These are phyloP conservation scores for Clitoria ternatea DNA, from an alignment of 306 rosid species.

Conservation along the genomic window DNA sequence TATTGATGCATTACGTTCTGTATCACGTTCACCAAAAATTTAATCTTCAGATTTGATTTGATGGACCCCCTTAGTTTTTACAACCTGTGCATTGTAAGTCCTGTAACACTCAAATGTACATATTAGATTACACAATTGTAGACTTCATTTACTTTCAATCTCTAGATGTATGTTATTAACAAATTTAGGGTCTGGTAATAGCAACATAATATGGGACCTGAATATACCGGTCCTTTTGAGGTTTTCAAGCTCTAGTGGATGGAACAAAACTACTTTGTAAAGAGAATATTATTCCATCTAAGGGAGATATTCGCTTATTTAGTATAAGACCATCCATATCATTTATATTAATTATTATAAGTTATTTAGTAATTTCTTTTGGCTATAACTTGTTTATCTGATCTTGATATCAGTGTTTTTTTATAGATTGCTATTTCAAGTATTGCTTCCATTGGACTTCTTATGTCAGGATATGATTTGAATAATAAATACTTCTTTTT, in stretches of 20 bases:
- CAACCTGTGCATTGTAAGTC: no score
- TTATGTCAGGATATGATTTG: no score
- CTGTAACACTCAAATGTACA: no score
- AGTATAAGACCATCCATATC: background rate
- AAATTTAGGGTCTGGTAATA: no score
- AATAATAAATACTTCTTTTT: no score
- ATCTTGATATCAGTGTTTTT: background rate
- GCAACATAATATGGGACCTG: background rate
- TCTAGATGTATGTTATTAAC: no score
- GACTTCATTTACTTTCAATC: no score
- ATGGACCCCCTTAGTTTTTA: no score
- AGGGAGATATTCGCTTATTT: background rate
- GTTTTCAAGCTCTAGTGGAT: background rate
- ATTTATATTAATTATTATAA: background rate
- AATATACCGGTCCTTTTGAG: background rate
- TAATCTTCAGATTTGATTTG: no score
- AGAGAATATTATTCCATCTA: background rate
- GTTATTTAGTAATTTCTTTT: background rate
- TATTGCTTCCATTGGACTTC: background rate
- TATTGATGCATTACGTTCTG: no score
- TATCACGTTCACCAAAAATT: no score
- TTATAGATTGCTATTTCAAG: background rate
- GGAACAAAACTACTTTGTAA: background rate
- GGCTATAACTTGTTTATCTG: background rate
- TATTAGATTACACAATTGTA: no score